phyloP scores from a whole-genome alignment of 2,329 filamentous ascomycete species.

The Daldinia eschscholtzii region DNA sequence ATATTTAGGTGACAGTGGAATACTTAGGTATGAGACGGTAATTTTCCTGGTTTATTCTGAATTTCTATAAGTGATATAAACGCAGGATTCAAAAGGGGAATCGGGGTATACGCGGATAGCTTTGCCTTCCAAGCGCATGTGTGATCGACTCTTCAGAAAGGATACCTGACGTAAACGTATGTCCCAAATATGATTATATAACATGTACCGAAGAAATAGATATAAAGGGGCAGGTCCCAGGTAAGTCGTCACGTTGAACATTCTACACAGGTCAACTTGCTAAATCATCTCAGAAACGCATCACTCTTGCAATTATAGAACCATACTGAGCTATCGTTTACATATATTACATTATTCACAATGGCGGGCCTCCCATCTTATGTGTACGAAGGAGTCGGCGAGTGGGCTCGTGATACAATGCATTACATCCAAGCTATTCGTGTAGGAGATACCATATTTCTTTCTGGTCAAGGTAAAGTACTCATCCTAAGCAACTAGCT shows the following conservation, averaged over 20 bases:
- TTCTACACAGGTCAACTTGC: background rate
- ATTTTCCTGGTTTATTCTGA: background rate
- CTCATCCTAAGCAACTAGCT: background rate
- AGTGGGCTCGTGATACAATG: conserved; percentile 22
- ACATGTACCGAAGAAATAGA: background rate
- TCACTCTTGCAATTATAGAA: background rate
- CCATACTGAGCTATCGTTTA: background rate
- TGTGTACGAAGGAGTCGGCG: conserved; percentile 30
- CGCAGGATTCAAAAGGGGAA: background rate
- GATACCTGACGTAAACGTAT: background rate
- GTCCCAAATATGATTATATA: background rate
- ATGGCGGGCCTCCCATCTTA: conserved; percentile 29
- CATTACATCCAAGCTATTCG: conserved; percentile 63
- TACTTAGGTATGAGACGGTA: background rate
- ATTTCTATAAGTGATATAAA: background rate
- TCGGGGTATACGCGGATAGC: background rate
- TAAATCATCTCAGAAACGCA: background rate
- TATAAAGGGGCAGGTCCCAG: background rate
- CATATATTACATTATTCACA: background rate
- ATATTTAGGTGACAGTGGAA: background rate
- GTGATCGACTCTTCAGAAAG: background rate
- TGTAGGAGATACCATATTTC: conserved; percentile 62
- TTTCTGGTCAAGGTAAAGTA: conserved; percentile 59
- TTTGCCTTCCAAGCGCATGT: background rate
- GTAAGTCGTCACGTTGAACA: background rate